Evolutionary conservation across 1,139 yeast species (phyloP), one percentile per base, ranked within the genome.

Genomic region (Fermentozyma sake): DNA sequence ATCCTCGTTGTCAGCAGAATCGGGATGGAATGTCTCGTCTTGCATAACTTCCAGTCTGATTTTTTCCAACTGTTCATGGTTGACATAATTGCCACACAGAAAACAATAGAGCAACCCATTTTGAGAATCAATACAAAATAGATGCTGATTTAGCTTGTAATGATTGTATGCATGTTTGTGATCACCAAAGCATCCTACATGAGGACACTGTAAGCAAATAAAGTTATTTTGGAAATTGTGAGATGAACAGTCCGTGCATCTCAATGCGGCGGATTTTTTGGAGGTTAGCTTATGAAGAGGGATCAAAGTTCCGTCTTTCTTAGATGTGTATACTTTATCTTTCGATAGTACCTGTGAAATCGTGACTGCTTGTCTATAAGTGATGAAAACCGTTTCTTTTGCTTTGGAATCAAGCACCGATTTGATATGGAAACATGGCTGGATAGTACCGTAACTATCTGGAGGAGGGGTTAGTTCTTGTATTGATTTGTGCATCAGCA

Each of bases 171-270:
- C 79, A 55, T 85, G 95, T 20, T 61, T 51, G 18, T 62, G 53
- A 29, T 41, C 38, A 4, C 16, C 24, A 56, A 72, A 63, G 49
- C 96, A 87, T 1, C 95, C 95, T 30, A 82, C 76, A 46, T 75
- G 79, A 2, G 91, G 81, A 50, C 96, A 87, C 47, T 85, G 93
- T 26, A 87, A 57, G 55, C 96, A 87, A 18, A 66, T 61, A 59
- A 82, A 72, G 41, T 72, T 76, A 18, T 72, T 66, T 29, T 72
- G 58, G 36, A 75, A 71, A 34, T 64, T 55, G 36, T 58, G 57
- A 20, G 62, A 46, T 16, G 58, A 49, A 41, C 84, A 77, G 21
- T 65, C 72, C 14, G 70, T 53, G 44, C 83, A 76, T 35, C 57
- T 59, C 24, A 75, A 50, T 3, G 76, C 64, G 25, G 53, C 56